Conservation (phyloP, 306 rosid genomes). For the Erythrophleum fordii region DNA sequence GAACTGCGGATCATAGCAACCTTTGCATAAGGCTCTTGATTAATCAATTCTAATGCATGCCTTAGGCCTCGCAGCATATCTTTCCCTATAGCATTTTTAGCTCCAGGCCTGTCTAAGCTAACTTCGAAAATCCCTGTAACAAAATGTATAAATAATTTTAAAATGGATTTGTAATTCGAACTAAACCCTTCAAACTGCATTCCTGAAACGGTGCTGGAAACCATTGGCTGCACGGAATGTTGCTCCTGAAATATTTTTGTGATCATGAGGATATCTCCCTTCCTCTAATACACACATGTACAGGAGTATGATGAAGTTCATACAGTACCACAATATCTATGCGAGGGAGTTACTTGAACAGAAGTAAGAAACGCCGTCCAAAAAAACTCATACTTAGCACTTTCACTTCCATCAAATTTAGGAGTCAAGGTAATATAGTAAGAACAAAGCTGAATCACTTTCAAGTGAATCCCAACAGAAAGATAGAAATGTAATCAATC, state of each 20-base stretch:
- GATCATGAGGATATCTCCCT: background rate
- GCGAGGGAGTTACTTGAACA: background rate
- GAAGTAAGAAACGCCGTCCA: background rate
- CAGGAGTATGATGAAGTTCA: background rate
- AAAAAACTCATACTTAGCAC: background rate
- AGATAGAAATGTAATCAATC: background rate
- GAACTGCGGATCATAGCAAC: constrained; percentile 74
- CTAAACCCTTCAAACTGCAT: background rate
- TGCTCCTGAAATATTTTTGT: background rate
- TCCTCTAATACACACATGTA: background rate
- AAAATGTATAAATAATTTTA: constrained; percentile 11
- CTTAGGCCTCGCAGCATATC: constrained; percentile 68
- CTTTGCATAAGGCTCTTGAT: constrained; percentile 57
- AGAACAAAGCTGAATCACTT: background rate
- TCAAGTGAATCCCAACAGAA: background rate
- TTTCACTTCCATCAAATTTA: background rate
- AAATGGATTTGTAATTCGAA: constrained; percentile 2
- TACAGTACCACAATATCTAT: background rate
- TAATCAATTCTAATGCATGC: constrained; percentile 59
- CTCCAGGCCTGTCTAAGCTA: constrained; percentile 71
- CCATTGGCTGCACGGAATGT: background rate
- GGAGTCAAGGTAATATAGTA: background rate
- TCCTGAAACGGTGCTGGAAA: background rate
- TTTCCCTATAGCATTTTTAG: constrained; percentile 82
- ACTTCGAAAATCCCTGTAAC: constrained; percentile 73